Evolutionary conservation across 441 rosid genomes (phyloP).

Genomic region (Populus hybrid): DNA sequence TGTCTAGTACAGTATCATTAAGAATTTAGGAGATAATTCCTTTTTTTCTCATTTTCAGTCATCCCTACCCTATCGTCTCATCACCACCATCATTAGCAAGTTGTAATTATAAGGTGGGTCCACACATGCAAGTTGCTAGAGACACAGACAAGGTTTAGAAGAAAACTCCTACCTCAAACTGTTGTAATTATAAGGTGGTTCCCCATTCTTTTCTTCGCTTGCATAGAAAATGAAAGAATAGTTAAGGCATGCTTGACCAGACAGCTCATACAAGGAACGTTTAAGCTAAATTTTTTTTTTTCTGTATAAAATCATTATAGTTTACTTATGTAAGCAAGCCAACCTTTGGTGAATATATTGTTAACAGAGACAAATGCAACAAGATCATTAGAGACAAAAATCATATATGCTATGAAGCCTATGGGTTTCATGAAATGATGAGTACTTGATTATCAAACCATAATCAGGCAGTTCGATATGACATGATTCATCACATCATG

Average conservation of each 20-base stretch:
- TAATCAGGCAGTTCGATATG: background rate
- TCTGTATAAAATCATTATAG: background rate
- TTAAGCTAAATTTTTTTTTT: too few relatives aligned
- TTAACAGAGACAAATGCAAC: background rate
- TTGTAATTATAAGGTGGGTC: background rate
- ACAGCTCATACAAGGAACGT: background rate
- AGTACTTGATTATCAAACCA: background rate
- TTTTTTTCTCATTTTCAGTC: background rate
- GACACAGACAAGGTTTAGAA: background rate
- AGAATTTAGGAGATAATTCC: background rate
- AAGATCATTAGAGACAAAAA: constrained; percentile 1
- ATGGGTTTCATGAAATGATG: background rate
- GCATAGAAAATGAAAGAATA: background rate
- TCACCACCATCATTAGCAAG: background rate
- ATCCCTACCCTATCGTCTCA: background rate
- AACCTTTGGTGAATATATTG: background rate
- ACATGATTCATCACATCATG: background rate
- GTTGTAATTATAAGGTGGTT: background rate
- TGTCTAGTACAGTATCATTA: constrained; percentile 6
- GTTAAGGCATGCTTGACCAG: background rate
- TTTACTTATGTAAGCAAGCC: background rate
- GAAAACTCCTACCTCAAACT: background rate
- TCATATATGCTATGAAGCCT: background rate
- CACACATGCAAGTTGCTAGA: background rate
- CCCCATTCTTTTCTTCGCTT: background rate